These are phyloP conservation scores for Tetrahymena malaccensis DNA, from an alignment of 73 alveolate genomes.

Conservation along the genomic window DNA sequence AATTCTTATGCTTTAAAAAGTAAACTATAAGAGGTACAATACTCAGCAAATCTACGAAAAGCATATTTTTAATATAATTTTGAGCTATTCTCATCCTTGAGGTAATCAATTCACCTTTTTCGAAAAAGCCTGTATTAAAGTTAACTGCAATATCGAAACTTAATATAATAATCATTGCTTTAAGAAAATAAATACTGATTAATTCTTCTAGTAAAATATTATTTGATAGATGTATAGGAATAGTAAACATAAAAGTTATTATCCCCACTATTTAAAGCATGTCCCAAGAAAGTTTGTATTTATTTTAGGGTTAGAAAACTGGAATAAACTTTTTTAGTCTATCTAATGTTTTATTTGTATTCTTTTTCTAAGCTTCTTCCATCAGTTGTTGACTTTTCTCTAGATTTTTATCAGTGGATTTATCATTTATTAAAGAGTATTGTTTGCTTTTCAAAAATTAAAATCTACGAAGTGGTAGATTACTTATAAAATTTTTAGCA, in stretches of 20 bases:
- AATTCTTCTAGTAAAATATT: background rate
- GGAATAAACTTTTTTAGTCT: background rate
- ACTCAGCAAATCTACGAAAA: background rate
- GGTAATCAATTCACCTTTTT: background rate
- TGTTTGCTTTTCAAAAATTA: background rate
- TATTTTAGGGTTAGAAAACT: background rate
- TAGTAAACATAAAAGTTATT: background rate
- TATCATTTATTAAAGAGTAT: background rate
- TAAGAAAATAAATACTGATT: background rate
- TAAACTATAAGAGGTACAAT: background rate
- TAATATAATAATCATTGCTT: background rate
- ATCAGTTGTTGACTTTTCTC: background rate
- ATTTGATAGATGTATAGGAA: background rate
- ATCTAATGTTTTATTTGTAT: background rate
- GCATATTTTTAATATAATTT: background rate
- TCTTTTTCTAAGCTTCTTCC: background rate
- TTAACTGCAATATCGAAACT: background rate
- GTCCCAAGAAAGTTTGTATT: background rate
- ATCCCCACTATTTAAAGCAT: background rate
- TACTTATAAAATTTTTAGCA: background rate
- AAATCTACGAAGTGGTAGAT: background rate
- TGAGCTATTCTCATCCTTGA: background rate
- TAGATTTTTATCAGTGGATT: background rate
- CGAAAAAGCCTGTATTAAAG: background rate
- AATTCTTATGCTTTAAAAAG: background rate